A percentile compares a stretch with the other conserved stretches of the same genome.
Conservation (phyloP, 2,329 filamentous ascomycete genomes). For the Paraconiothyrium brasiliense region DNA sequence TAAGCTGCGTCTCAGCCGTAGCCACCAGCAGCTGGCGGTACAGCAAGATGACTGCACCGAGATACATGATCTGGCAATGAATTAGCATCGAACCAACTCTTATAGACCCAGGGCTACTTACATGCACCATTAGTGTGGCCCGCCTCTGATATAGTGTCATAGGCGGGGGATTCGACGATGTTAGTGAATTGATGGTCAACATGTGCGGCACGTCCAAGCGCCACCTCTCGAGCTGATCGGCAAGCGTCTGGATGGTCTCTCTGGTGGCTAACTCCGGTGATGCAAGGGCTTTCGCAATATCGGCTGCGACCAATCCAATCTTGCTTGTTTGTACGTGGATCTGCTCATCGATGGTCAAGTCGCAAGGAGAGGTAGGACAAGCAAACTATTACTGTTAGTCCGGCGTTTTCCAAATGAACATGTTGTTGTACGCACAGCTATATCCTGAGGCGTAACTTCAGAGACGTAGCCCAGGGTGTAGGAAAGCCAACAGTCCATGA, state of each 20-base stretch:
- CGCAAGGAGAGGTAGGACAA: constrained; percentile 26
- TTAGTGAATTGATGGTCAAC: constrained; percentile 44
- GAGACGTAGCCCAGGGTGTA: constrained; percentile 49
- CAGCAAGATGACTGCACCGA: constrained; percentile 48
- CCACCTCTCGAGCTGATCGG: constrained; percentile 46
- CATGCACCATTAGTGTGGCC: constrained; percentile 50
- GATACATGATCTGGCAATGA: constrained; percentile 47
- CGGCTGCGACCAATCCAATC: constrained; percentile 47
- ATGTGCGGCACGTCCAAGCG: constrained; percentile 41
- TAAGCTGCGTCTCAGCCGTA: constrained; percentile 42
- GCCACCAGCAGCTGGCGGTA: constrained; percentile 48
- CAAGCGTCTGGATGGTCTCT: constrained; percentile 40
- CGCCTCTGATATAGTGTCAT: constrained; percentile 44
- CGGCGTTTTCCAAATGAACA: not conserved
- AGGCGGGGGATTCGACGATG: constrained; percentile 32
- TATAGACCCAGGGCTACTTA: constrained; percentile 22
- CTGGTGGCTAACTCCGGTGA: constrained; percentile 42
- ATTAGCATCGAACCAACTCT: constrained; percentile 5
- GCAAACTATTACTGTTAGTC: constrained; percentile 36
- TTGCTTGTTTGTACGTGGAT: constrained; percentile 48
- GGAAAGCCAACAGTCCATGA: constrained; percentile 52
- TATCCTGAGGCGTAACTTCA: constrained; percentile 41
- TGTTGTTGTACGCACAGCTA: constrained; percentile 32
- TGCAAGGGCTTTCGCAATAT: constrained; percentile 45
- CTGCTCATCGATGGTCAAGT: constrained; percentile 39